phyloP scores from a whole-genome alignment of 345 rosid genomes.

The Carallia pectinifolia region DNA sequence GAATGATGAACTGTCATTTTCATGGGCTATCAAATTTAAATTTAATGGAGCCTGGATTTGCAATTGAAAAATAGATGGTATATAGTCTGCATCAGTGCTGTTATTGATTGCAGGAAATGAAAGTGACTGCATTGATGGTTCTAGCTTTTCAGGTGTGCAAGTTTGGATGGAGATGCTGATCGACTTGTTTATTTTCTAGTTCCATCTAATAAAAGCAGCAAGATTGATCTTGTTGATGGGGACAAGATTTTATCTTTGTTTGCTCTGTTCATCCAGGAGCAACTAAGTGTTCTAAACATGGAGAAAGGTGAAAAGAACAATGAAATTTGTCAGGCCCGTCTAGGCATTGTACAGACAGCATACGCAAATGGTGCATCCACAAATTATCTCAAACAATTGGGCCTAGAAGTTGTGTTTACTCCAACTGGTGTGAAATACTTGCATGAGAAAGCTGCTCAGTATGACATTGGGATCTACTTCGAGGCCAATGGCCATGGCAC shows the following conservation, averaged over 20 bases:
- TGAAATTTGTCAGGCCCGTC: slow-evolving; percentile 38
- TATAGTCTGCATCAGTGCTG: not conserved
- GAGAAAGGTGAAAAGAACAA: slow-evolving; percentile 25
- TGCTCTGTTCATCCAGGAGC: slow-evolving; percentile 78
- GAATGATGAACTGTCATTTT: not conserved
- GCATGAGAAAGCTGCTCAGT: slow-evolving; percentile 75
- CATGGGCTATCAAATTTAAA: not conserved
- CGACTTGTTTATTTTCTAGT: slow-evolving; percentile 70
- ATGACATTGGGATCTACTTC: slow-evolving; percentile 89
- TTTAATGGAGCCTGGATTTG: not conserved
- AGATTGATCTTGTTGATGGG: slow-evolving; percentile 78
- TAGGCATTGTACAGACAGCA: slow-evolving; percentile 91
- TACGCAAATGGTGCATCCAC: slow-evolving; percentile 96
- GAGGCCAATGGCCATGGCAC: slow-evolving; percentile 99
- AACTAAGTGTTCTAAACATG: slow-evolving; percentile 43
- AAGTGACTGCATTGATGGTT: slow-evolving; percentile 31
- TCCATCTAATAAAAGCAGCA: slow-evolving; percentile 35
- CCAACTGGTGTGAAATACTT: slow-evolving; percentile 91
- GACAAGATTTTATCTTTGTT: slow-evolving; percentile 89
- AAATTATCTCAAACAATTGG: slow-evolving; percentile 60
- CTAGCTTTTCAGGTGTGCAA: slow-evolving; percentile 77
- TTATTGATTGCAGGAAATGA: not conserved
- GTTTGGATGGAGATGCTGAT: slow-evolving; percentile 98
- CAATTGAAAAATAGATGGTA: not conserved
- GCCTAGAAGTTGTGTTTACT: slow-evolving; percentile 63